Evolutionary conservation across 1,284 basidiomycete genomes (phyloP).

Genomic region (Testicularia cyperi): DNA sequence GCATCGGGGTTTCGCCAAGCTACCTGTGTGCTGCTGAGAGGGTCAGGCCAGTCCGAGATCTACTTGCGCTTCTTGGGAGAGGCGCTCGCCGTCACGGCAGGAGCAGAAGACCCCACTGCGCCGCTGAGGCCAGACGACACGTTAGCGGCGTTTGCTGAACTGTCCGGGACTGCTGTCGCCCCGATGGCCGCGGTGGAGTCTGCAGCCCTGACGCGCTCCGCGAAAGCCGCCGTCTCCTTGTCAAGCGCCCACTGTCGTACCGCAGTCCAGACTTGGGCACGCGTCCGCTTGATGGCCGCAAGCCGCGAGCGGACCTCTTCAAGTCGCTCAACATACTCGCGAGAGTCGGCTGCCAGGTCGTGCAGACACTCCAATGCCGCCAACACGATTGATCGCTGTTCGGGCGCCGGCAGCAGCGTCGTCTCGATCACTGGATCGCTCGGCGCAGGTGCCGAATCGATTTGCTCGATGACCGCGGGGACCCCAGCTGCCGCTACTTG

Average conservation of each 20-base stretch:
- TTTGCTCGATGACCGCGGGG: background rate
- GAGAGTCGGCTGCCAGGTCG: slow-evolving; percentile 63
- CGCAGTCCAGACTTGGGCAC: slow-evolving; percentile 63
- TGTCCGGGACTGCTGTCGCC: background rate
- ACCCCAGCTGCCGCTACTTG: too few species aligned
- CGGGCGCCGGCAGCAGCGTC: slow-evolving; percentile 35
- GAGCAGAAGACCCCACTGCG: too few species aligned
- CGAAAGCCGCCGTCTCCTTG: too few species aligned
- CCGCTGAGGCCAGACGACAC: too few species aligned
- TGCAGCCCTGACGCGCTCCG: too few species aligned
- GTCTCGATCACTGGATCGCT: slow-evolving; percentile 32
- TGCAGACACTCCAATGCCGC: slow-evolving; percentile 50
- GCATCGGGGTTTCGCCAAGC: too few species aligned
- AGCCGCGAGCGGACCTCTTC: slow-evolving; percentile 64
- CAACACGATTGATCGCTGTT: slow-evolving; percentile 54
- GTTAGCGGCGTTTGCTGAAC: too few species aligned
- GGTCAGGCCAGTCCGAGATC: too few species aligned
- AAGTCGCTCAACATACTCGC: slow-evolving; percentile 64
- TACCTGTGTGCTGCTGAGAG: too few species aligned
- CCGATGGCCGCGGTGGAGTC: slow-evolving; percentile 4
- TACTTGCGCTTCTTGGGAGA: slow-evolving; percentile 1
- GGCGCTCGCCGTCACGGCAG: background rate
- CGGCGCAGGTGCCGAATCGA: too few species aligned
- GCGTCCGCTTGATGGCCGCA: slow-evolving; percentile 62
- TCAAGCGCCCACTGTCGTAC: slow-evolving; percentile 61